Evolutionary conservation across 352 stramenopile species (phyloP).

Genomic region (Globisporangium yorkense): DNA sequence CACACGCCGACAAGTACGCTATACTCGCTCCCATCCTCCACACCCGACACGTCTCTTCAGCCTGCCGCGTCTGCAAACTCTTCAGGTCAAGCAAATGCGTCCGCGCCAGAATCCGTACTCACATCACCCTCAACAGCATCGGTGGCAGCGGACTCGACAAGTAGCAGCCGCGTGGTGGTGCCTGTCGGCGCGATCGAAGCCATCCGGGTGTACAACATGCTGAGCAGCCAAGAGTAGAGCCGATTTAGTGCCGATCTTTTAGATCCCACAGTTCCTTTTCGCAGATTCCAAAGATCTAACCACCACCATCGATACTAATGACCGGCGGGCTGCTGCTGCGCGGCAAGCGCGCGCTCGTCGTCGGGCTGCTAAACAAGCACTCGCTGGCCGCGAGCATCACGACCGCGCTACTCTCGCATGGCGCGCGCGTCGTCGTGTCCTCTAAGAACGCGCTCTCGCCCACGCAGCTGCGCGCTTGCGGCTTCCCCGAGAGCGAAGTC

Average conservation of each 20-base stretch:
- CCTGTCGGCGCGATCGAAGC: constrained; percentile 22
- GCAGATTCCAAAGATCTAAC: not conserved
- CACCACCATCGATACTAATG: not conserved
- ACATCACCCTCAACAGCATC: not conserved
- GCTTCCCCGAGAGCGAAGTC: constrained; percentile 23
- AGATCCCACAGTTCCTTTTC: not conserved
- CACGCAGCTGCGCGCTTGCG: constrained; percentile 43
- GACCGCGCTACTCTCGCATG: constrained; percentile 54
- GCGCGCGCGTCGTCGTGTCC: constrained; percentile 70
- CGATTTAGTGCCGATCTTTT: not conserved
- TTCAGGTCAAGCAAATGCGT: not conserved
- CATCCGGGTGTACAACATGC: constrained; percentile 18
- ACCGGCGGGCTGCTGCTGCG: constrained; percentile 21
- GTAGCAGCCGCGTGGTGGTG: constrained; percentile 3
- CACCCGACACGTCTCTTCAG: not conserved
- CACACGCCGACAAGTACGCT: constrained; percentile 14
- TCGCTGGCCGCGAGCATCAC: constrained; percentile 78
- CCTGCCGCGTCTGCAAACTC: not conserved
- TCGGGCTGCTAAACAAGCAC: constrained; percentile 88
- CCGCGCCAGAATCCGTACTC: not conserved
- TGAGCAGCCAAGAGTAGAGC: constrained; percentile 1
- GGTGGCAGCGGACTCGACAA: not conserved
- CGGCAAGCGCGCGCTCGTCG: constrained; percentile 74
- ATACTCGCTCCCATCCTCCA: not conserved
- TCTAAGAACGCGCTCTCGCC: constrained; percentile 47